Evolutionary conservation across 2,329 filamentous ascomycete genomes (phyloP).

Genomic region (Cladosporium velox): DNA sequence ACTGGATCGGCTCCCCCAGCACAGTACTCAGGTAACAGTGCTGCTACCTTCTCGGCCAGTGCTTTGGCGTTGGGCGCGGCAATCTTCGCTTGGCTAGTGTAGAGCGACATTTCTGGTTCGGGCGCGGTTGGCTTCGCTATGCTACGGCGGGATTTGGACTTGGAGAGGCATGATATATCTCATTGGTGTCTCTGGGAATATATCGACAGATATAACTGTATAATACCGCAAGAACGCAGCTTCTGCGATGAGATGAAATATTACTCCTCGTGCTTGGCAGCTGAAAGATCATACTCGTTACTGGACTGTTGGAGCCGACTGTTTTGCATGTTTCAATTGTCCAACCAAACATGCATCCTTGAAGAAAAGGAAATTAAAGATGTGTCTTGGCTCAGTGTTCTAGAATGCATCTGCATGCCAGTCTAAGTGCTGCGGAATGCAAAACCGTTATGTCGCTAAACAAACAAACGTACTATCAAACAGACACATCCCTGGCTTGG

Average conservation of each 20-base stretch:
- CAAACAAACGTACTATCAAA: neutral
- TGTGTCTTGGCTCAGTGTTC: neutral
- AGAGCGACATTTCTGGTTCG: neutral
- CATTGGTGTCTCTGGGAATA: neutral
- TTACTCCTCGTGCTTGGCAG: neutral
- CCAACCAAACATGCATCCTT: neutral
- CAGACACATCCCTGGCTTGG: neutral
- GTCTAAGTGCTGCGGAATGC: neutral
- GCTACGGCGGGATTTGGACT: no score
- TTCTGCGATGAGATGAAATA: neutral
- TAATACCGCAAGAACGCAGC: neutral
- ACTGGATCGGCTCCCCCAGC: constrained; percentile 11
- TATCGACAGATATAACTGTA: neutral
- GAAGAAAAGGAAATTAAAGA: neutral
- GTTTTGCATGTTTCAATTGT: neutral
- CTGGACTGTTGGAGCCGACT: neutral
- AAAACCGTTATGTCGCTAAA: neutral
- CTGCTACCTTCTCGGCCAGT: neutral
- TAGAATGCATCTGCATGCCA: constrained; percentile 2
- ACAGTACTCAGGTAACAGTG: constrained; percentile 13
- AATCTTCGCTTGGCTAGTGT: constrained; percentile 13
- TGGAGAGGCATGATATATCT: neutral
- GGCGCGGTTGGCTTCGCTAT: neutral
- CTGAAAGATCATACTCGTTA: neutral
- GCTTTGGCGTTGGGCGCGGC: constrained; percentile 3